Base-by-base conservation (phyloP, 2,329 filamentous ascomycete species). In the Diaporthe ampelina region DNA sequence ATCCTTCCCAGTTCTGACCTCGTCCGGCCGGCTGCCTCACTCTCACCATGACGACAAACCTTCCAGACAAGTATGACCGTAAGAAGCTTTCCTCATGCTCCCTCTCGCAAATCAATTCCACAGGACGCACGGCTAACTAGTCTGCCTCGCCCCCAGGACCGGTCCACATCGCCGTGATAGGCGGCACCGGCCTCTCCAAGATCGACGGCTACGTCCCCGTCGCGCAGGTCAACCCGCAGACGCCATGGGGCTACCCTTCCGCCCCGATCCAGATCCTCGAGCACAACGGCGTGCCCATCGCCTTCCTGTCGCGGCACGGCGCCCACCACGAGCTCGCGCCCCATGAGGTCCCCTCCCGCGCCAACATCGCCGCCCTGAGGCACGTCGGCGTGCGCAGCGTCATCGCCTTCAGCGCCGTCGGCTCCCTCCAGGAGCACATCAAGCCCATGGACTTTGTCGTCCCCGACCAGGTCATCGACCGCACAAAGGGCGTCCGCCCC, bases 291-390 rank as follows among this genome's bases (percentile, higher is more conserved):
- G 91, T 92, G 57, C 91, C 94, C 76, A 91, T 99, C 77, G 97
- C 97, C 73, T 99, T 99, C 88, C 91, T 99, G 78, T 95, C 95
- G 76, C 95, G 97, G 58, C 97, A 99, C 85, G 97, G 97, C 78
- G 83, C 91, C 17, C 89, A 97, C 89, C 97, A 99, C 87, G 91
- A 98, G 84, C 89, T 94, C 78, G 95, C 95, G 8, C 97, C 97
- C 0, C 95, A 98, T 82, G 97, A 99, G 85, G 94, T 99, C n/a
- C 95, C 95, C 75, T 91, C 92, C 78, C 94, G 94, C 77, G 97
- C 97, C 84, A 99, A 98, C 87, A 97, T 99, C 80, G 96, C 97
- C n/a, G 97, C 97, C n/a, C 89, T 99, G 76, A 93, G 97, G 77
- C 92, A 91, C 79, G 88, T 99, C 76, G 97, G 97, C 78, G 97